Base-by-base conservation (phyloP, 179 eudicot species). In the Vitellaria paradoxa region DNA sequence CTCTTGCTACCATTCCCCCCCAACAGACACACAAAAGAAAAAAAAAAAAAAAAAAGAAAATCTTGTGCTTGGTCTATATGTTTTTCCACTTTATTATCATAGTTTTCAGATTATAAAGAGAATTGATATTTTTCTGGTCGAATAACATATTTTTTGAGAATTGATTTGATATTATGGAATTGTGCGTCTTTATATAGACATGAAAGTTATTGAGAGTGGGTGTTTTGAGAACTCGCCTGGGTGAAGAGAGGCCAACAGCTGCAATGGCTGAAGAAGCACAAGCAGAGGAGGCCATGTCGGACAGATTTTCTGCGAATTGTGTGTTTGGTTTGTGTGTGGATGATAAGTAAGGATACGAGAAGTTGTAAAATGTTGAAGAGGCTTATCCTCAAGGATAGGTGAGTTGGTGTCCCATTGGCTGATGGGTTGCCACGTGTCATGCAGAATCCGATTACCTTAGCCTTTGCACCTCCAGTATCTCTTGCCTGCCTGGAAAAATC, bases 251-350 rank as follows among this genome's bases (percentile, higher is more conserved):
- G 84, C 90, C 84, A 83, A 82, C 90, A 77, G 97, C 90, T 74
- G 92, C 89, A 80, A 92, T 86, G 82, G 98, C 91, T 52, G 97
- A 91, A 73, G 97, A 91, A 85, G 97, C 98, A 86, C 93, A 94
- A 71, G 87, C 87, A 72, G 96, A 86, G 81, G 97, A 86, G 80
- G 98, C 94, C 96, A 93, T 93, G 62, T 73, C 76, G 75, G 46
- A 50, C 65, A 76, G 62, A 70, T 70, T 82, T 65, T 73, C n/a
- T 56, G 3, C 30, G 24, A 68, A 72, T 65, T 52, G 61, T 77
- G 46, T 70, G 64, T 30, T 26, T 71, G 60, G 73, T 20, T 10
- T 70, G 73, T 21, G 26, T 45, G 49, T 60, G 12, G 12, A 6
- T 26, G 10, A 21, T 15, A 70, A 50, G 55, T 66, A 45, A 68